phyloP scores from a whole-genome alignment of 192 early-diverging fungal genomes.

The Entophlyctis luteolus region DNA sequence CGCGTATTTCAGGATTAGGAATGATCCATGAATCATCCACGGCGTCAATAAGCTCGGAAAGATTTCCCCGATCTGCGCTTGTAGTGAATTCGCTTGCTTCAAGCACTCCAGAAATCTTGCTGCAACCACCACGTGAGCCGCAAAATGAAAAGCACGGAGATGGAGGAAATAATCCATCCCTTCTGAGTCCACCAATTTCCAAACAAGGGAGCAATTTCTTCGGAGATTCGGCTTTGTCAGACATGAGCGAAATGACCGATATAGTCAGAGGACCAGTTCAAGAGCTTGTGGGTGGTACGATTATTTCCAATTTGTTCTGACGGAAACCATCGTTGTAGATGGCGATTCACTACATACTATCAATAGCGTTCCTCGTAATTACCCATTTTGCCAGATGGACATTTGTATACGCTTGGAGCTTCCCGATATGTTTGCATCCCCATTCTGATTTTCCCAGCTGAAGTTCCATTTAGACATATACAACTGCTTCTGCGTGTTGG shows the following conservation, averaged over 20 bases:
- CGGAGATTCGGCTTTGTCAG: not conserved
- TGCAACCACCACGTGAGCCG: not conserved
- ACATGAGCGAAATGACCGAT: not conserved
- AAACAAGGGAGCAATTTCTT: not conserved
- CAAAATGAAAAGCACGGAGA: not conserved
- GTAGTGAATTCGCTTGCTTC: not conserved
- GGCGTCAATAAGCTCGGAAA: not conserved
- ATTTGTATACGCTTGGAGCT: slow-evolving; percentile 25
- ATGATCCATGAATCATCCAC: not conserved
- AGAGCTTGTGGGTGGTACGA: not conserved
- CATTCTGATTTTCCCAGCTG: slow-evolving; percentile 10
- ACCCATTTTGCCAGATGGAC: slow-evolving; percentile 24
- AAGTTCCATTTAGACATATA: slow-evolving; percentile 21
- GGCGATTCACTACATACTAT: slow-evolving; percentile 37
- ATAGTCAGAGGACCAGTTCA: slow-evolving; percentile 17
- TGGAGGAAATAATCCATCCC: not conserved
- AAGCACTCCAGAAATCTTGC: not conserved
- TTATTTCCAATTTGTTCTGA: not conserved
- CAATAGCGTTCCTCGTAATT: slow-evolving; percentile 33
- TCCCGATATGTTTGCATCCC: slow-evolving; percentile 35
- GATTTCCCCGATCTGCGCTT: not conserved
- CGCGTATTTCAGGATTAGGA: not conserved
- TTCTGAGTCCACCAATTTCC: not conserved
- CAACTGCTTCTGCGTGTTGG: not conserved
- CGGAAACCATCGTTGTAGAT: slow-evolving; percentile 25